Conservation (phyloP, 768 basidiomycete species). For the Suillus americanus region DNA sequence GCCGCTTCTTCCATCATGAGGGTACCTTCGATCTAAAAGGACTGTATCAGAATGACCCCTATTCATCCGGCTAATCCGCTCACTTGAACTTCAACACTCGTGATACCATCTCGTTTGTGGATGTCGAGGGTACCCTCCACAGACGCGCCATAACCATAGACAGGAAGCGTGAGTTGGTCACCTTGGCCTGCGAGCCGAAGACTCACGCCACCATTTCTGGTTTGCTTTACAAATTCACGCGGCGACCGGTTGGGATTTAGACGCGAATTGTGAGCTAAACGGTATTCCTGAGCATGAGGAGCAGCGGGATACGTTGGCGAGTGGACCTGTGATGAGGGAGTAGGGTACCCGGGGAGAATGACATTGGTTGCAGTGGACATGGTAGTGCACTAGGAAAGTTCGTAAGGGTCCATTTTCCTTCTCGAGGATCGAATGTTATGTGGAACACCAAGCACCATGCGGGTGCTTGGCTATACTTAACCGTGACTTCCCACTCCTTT, state of each 20-base stretch:
- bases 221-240: slow-evolving; percentile 58
- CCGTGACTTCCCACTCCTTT: slow-evolving; percentile 33
- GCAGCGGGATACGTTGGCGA: slow-evolving; percentile 54
- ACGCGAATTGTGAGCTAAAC: slow-evolving; percentile 46
- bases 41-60: slow-evolving; percentile 2
- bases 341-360: slow-evolving; percentile 50
- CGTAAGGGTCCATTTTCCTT: not conserved
- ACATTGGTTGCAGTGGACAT: slow-evolving; percentile 54
- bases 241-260: slow-evolving; percentile 37
- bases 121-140: slow-evolving; percentile 61
- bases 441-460: slow-evolving; percentile 23
- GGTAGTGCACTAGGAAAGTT: slow-evolving; percentile 22
- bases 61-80: slow-evolving; percentile 11
- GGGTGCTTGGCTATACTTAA: slow-evolving; percentile 33
- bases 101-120: slow-evolving; percentile 52
- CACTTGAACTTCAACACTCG: slow-evolving; percentile 66
- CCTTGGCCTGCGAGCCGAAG: slow-evolving; percentile 57
- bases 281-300: slow-evolving; percentile 53
- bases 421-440: slow-evolving; percentile 12
- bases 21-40: slow-evolving; percentile 56
- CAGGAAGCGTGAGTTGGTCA: slow-evolving; percentile 48
- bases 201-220: slow-evolving; percentile 50
- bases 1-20: slow-evolving; percentile 62
- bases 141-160: slow-evolving; percentile 50
- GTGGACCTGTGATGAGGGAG: slow-evolving; percentile 36